A percentile compares a stretch with the other conserved stretches of the same genome.
phyloP scores from a whole-genome alignment of 2,329 filamentous ascomycete species.

The Alternaria sp. region DNA sequence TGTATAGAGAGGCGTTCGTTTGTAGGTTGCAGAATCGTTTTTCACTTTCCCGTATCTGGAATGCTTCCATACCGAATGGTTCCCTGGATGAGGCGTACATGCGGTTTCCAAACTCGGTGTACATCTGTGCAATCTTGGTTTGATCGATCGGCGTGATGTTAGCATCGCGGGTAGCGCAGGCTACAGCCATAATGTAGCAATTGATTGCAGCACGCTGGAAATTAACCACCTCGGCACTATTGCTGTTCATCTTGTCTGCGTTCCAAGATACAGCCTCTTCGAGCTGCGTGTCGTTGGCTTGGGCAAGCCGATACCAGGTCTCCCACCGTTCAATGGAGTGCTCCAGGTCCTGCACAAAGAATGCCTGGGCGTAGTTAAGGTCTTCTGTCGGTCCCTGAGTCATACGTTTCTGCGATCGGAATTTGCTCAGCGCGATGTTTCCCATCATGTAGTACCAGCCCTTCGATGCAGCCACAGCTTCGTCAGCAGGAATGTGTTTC shows the following conservation, averaged over 20 bases:
- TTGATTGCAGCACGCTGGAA: conserved; percentile 83
- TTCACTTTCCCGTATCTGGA: conserved; percentile 64
- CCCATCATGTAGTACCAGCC: conserved; percentile 94
- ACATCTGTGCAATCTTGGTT: conserved; percentile 68
- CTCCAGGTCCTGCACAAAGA: conserved; percentile 81
- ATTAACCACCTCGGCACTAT: conserved; percentile 73
- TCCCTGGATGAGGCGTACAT: conserved; percentile 72
- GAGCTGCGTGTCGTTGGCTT: conserved; percentile 85
- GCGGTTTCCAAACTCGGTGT: conserved; percentile 71
- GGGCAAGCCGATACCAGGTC: conserved; percentile 86
- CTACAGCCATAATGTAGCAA: conserved; percentile 73
- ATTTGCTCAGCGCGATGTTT: conserved; percentile 86
- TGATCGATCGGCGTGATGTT: conserved; percentile 61
- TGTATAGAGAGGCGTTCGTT: conserved; percentile 58
- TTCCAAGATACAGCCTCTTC: conserved; percentile 89
- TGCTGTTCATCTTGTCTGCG: conserved; percentile 89
- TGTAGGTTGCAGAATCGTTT: conserved; percentile 66
- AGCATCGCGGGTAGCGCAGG: conserved; percentile 64
- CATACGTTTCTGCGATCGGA: conserved; percentile 77
- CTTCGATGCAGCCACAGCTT: conserved; percentile 72
- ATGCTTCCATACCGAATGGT: conserved; percentile 72
- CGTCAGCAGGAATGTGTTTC: conserved; percentile 65
- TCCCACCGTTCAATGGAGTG: conserved; percentile 85
- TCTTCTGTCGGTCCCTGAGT: conserved; percentile 83
- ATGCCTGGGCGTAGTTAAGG: conserved; percentile 79